Evolutionary conservation across 371 early-diverging fungal genomes (phyloP), one percentile per base, ranked within the genome.

Genomic region (Parasitella parasitica): DNA sequence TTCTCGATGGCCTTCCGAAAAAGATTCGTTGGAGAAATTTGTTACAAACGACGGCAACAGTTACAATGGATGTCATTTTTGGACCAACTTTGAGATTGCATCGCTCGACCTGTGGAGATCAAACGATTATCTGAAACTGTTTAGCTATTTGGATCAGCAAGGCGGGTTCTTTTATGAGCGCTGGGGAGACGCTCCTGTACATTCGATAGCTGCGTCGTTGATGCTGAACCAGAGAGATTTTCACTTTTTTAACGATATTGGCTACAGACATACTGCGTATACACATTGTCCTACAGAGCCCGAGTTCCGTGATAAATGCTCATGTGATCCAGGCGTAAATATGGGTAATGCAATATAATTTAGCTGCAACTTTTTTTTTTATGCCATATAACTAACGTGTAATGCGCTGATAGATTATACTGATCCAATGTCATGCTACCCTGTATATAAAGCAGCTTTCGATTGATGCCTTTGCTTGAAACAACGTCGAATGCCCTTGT

Each of bases 181-280:
- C 5, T 97, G 97, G 97, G 97, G 97, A 4, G 98, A 97, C 84
- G 98, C 97, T 9, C 98, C 98, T 7, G 89, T 98, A 1, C 98
- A 97, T 67, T 93, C 95, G 1, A 80, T 98, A 34, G 97, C 94
- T 3, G 93, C 90, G 2, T 86, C 90, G 0, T 66, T 98, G 67
- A 81, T 95, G 79, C 73, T 97, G 13, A 76, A 81, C 26, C 89
- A 87, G 64, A 78, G 83, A 35, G 84, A 95, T 76, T 84, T 97
- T 56, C 96, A 96, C 64, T 94, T 88, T 69, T 95, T 94, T 69
- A 90, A 94, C 58, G 89, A 90, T 61, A 85, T 91, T 51, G 91
- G 90, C 0, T 92, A 92, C 69, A 73, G 81, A 54, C 92, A 92
- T 62, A 83, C 81, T 6, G 76, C 80, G 22, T 87, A 90, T 64